These are phyloP conservation scores for Colletotrichum noveboracense DNA, from an alignment of 2,329 filamentous ascomycete genomes.

Conservation along the genomic window DNA sequence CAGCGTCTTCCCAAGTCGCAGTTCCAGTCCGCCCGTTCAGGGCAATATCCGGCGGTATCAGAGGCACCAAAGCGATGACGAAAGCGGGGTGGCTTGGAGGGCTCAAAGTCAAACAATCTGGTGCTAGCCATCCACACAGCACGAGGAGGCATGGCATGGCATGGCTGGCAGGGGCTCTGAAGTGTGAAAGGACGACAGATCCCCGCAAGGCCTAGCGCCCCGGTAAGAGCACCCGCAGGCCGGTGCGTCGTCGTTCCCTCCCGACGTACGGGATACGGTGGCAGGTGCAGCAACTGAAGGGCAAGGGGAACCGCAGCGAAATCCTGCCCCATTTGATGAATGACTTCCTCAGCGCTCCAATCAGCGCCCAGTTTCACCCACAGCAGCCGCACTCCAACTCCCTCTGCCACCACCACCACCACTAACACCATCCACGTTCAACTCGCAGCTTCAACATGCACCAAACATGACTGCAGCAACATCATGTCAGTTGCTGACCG, in stretches of 20 bases:
- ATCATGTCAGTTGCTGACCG: neutral
- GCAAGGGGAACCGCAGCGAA: neutral
- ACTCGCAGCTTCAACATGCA: neutral
- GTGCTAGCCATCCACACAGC: neutral
- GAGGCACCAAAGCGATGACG: neutral
- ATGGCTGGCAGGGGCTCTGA: neutral
- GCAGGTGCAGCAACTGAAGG: neutral
- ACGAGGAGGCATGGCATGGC: neutral
- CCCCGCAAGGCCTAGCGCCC: neutral
- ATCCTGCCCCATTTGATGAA: neutral
- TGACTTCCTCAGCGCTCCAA: neutral
- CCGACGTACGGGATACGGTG: neutral
- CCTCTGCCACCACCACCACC: neutral
- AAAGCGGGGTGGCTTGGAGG: constrained; percentile 14
- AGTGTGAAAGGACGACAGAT: neutral
- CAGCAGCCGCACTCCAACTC: neutral
- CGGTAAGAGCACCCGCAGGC: neutral
- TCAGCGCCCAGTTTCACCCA: neutral
- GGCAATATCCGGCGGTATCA: neutral
- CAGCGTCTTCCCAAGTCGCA: neutral
- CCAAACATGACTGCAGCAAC: neutral
- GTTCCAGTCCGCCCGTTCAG: neutral
- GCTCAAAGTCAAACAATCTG: neutral
- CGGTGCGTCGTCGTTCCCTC: neutral
- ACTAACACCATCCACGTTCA: neutral